Percentiles rank a stretch among this genome's conserved stretches.
Evolutionary conservation across 108 stramenopile genomes (phyloP).

Genomic region (Cyclotella sp.): DNA sequence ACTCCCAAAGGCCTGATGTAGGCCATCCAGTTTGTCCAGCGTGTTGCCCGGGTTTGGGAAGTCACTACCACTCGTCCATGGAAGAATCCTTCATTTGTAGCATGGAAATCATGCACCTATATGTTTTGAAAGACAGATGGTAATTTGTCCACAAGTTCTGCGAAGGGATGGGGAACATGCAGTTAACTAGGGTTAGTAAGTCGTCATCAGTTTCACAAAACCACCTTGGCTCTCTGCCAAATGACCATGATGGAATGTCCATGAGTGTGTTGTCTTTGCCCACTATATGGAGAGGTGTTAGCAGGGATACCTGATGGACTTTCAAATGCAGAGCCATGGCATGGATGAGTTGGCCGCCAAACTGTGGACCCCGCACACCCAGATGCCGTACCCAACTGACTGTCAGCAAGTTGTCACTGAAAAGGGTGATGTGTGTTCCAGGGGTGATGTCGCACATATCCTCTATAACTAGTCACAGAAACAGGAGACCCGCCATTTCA

Average conservation of each 20-base stretch:
- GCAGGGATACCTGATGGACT: neutral
- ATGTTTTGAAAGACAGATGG: constrained; percentile 1
- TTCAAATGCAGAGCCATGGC: constrained; percentile 13
- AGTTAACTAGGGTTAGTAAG: too few relatives aligned
- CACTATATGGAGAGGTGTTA: constrained; percentile 29
- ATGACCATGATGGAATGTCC: constrained; percentile 38
- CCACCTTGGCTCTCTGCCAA: constrained; percentile 34
- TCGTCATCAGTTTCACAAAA: constrained; percentile 20
- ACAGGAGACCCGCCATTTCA: too few relatives aligned
- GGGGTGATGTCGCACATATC: constrained; percentile 1
- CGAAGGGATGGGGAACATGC: constrained; percentile 7
- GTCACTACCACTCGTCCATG: constrained; percentile 31
- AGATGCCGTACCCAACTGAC: constrained; percentile 20
- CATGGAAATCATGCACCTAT: constrained; percentile 24
- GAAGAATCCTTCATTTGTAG: too few relatives aligned
- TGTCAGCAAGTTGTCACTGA: too few relatives aligned
- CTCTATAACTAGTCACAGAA: constrained; percentile 46
- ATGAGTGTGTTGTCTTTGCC: constrained; percentile 29
- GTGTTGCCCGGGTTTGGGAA: constrained; percentile 22
- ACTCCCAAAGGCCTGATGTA: too few relatives aligned
- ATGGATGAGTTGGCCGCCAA: constrained; percentile 5
- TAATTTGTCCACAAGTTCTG: constrained; percentile 32
- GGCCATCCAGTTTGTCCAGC: too few relatives aligned
- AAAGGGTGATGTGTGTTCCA: too few relatives aligned
- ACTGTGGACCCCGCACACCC: constrained; percentile 1